These are phyloP conservation scores for Aspergillus sergii DNA, from an alignment of 2,329 filamentous ascomycete species.

Conservation along the genomic window DNA sequence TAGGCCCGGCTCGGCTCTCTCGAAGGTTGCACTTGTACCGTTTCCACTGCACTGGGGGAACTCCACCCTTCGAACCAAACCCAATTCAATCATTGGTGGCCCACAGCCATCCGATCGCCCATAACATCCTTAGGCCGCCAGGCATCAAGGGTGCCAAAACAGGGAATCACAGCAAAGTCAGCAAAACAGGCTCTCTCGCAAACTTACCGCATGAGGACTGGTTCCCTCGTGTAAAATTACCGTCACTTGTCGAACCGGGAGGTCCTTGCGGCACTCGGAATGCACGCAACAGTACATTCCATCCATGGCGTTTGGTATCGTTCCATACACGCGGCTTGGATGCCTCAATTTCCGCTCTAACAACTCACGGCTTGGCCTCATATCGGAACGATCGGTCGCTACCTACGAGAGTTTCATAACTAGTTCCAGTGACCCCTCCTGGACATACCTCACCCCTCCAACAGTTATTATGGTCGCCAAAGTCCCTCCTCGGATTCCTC, in stretches of 20 bases:
- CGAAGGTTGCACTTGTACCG: too few species aligned
- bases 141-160: not conserved
- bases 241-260: not conserved
- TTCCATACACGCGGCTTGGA: not conserved
- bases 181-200: not conserved
- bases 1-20: slow-evolving; percentile 1
- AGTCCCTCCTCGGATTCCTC: not conserved
- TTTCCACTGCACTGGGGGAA: not conserved
- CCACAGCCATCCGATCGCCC: not conserved
- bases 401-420: not conserved
- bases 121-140: not conserved
- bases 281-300: not conserved
- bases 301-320: not conserved
- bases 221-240: not conserved
- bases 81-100: not conserved
- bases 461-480: not conserved
- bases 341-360: not conserved
- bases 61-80: not conserved
- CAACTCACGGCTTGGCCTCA: not conserved
- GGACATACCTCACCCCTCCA: not conserved
- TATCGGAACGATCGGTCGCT: not conserved
- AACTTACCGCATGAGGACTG: not conserved
- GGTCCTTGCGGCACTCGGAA: not conserved
- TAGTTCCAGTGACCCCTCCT: not conserved
- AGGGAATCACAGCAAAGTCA: not conserved